Conservation (phyloP, 2,329 filamentous ascomycete species). For the Stylonectria norvegica region DNA sequence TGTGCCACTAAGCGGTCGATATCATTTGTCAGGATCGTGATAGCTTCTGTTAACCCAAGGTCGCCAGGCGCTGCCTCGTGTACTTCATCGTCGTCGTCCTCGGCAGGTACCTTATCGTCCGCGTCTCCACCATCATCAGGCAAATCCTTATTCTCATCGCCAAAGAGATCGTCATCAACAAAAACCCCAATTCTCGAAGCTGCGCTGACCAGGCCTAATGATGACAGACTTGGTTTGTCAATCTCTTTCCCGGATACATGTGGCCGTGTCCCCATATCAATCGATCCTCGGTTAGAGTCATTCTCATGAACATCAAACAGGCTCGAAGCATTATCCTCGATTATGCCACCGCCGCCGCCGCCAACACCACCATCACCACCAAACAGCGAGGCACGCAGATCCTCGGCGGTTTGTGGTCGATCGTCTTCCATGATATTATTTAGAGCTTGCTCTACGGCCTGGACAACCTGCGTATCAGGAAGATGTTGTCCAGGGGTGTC, state of each 20-base stretch:
- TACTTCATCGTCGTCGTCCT: conserved; percentile 74
- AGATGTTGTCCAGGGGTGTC: conserved; percentile 52
- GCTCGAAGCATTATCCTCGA: conserved; percentile 42
- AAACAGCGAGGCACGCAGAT: conserved; percentile 65
- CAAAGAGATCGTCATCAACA: conserved; percentile 87
- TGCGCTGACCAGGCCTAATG: conserved; percentile 83
- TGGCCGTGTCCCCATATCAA: conserved; percentile 47
- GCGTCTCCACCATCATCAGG: conserved; percentile 82
- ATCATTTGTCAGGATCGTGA: conserved; percentile 80
- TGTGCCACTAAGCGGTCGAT: conserved; percentile 87
- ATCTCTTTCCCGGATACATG: conserved; percentile 40
- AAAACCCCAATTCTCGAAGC: conserved; percentile 90
- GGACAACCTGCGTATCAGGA: conserved; percentile 76
- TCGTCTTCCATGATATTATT: conserved; percentile 88
- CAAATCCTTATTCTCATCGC: conserved; percentile 79
- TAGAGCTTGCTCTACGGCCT: conserved; percentile 88
- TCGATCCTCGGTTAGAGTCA: conserved; percentile 59
- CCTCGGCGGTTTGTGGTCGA: conserved; percentile 60
- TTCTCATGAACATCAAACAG: conserved; percentile 53
- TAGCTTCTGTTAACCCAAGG: conserved; percentile 87
- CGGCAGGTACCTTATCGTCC: conserved; percentile 52
- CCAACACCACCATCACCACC: conserved; percentile 26
- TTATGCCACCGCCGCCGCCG: conserved; percentile 25
- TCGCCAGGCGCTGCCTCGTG: conserved; percentile 94
- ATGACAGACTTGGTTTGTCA: conserved; percentile 82